Evolutionary conservation across 2,329 filamentous ascomycete species (phyloP).

Genomic region (Exophiala dermatitidis): DNA sequence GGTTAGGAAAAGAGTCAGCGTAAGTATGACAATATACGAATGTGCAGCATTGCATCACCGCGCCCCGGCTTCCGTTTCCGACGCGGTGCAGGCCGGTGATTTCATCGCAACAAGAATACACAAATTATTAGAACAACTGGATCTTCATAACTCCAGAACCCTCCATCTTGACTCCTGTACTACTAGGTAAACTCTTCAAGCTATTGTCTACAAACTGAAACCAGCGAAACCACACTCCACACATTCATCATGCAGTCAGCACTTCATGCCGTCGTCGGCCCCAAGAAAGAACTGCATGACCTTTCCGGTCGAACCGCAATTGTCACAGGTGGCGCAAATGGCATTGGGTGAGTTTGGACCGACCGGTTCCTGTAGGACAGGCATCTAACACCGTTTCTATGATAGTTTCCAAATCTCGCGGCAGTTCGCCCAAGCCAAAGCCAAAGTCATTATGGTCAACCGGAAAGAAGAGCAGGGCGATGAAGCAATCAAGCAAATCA

Average conservation of each 20-base stretch:
- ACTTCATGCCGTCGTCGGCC: constrained; percentile 35
- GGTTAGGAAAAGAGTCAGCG: background rate
- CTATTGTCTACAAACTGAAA: too few species aligned
- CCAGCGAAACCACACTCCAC: background rate
- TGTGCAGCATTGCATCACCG: background rate
- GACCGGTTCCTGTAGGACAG: background rate
- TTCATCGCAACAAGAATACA: background rate
- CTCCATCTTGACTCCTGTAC: too few species aligned
- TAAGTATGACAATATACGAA: background rate
- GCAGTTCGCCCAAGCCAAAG: constrained; percentile 32
- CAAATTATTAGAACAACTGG: too few species aligned
- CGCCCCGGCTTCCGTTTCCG: background rate
- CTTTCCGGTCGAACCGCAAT: constrained; percentile 35
- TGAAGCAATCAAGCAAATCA: constrained; percentile 33
- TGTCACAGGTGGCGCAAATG: constrained; percentile 36
- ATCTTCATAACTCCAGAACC: too few species aligned
- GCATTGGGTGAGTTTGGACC: constrained; percentile 28
- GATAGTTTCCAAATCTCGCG: constrained; percentile 31
- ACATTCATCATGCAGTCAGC: constrained; percentile 34
- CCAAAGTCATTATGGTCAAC: constrained; percentile 35
- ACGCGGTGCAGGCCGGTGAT: background rate
- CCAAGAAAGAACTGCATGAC: constrained; percentile 33
- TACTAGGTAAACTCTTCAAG: too few species aligned
- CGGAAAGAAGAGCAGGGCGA: constrained; percentile 37
- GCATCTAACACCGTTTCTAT: background rate